phyloP scores from a whole-genome alignment of 371 early-diverging fungal genomes.

The Fennellomyces sp. region DNA sequence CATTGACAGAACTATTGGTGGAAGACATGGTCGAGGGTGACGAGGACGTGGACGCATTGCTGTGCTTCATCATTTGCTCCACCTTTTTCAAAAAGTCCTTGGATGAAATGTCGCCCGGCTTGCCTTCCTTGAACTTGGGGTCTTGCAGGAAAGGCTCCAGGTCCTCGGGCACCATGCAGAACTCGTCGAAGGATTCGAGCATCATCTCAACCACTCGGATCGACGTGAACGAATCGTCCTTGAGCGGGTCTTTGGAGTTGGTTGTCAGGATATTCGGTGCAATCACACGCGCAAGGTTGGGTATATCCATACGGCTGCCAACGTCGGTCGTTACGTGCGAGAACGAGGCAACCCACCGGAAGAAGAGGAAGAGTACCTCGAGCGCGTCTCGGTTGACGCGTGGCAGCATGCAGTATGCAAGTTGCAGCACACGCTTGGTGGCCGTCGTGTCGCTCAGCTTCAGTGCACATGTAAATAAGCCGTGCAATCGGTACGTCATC shows the following conservation, averaged over 20 bases:
- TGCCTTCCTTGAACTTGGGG: constrained; percentile 31
- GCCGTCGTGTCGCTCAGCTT: constrained; percentile 53
- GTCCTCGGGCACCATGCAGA: constrained; percentile 70
- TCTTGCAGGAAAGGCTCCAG: constrained; percentile 46
- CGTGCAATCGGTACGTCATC: constrained; percentile 86
- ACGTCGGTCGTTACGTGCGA: constrained; percentile 73
- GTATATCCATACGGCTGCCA: constrained; percentile 94
- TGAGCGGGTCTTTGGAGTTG: constrained; percentile 79
- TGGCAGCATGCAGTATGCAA: constrained; percentile 86
- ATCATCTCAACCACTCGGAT: constrained; percentile 79
- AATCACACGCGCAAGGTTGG: constrained; percentile 92
- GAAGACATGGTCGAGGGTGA: constrained; percentile 6
- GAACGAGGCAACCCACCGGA: constrained; percentile 83
- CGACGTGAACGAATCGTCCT: constrained; percentile 75
- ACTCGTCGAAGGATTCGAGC: constrained; percentile 72
- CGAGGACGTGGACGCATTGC: constrained; percentile 3
- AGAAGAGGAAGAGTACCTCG: constrained; percentile 84
- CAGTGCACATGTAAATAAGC: constrained; percentile 77
- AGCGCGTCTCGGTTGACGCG: constrained; percentile 89
- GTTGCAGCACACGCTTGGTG: constrained; percentile 73
- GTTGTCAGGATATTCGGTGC: constrained; percentile 92
- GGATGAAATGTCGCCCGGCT: constrained; percentile 34
- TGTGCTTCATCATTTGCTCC: constrained; percentile 37
- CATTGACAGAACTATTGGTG: constrained; percentile 9
- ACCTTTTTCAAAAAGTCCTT: constrained; percentile 48